Conservation (phyloP, 495 filamentous ascomycete species). For the Choiromyces venosus region DNA sequence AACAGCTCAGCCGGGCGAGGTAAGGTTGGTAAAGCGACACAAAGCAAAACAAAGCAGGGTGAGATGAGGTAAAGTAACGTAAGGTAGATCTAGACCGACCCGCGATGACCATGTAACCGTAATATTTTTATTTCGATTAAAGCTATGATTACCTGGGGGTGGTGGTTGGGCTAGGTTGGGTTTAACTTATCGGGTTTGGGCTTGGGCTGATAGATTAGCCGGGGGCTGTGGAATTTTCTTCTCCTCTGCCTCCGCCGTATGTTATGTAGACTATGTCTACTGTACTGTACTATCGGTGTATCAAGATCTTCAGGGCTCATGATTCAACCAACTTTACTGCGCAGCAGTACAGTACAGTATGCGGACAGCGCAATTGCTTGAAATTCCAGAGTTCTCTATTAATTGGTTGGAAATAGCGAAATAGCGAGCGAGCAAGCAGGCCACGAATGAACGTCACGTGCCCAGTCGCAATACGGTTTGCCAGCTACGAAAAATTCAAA, state of each 20-base stretch:
- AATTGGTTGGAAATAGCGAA: too few relatives aligned
- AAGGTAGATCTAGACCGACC: neutral
- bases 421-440: too few relatives aligned
- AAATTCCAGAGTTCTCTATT: too few relatives aligned
- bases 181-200: too few relatives aligned
- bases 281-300: neutral
- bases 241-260: too few relatives aligned
- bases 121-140: neutral
- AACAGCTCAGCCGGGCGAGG: neutral
- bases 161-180: neutral
- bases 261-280: too few relatives aligned
- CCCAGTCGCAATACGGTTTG: neutral
- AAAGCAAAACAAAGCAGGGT: neutral
- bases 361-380: too few relatives aligned
- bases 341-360: neutral
- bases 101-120: neutral
- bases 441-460: neutral
- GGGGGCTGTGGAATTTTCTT: neutral
- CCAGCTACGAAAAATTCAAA: neutral
- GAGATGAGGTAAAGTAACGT: too few relatives aligned
- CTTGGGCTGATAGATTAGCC: neutral
- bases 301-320: neutral
- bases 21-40: neutral
- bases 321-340: too few relatives aligned
- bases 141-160: neutral